These are phyloP conservation scores for Ceratobasidium papillatum DNA, from an alignment of 1,284 basidiomycete species.

Conservation along the genomic window DNA sequence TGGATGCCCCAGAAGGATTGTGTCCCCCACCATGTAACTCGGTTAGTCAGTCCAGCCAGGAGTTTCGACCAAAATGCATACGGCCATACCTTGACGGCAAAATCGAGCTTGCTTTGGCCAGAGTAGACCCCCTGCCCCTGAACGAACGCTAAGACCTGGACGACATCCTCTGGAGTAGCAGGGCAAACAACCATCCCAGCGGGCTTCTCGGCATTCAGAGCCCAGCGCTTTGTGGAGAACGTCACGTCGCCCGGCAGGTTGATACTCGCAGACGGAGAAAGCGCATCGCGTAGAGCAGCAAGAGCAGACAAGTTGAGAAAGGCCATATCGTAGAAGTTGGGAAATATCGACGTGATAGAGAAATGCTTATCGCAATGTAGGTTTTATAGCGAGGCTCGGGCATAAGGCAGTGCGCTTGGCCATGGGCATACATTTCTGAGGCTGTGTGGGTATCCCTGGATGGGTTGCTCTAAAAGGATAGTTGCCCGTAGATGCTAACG, in stretches of 20 bases:
- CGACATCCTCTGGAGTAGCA: neutral
- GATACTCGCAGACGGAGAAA: neutral
- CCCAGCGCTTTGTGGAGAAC: constrained; percentile 40
- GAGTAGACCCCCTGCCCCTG: neutral
- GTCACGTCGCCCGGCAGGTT: constrained; percentile 6
- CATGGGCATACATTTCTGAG: no score
- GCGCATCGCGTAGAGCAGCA: neutral
- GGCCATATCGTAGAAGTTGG: no score
- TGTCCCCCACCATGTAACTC: constrained; percentile 39
- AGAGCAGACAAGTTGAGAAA: neutral
- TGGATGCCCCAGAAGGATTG: constrained; percentile 38
- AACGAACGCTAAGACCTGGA: constrained; percentile 21
- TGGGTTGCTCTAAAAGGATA: no score
- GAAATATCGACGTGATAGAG: no score
- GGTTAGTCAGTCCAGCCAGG: neutral
- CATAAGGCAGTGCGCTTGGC: no score
- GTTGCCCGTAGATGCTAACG: no score
- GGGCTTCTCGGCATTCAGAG: constrained; percentile 15
- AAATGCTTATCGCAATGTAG: no score
- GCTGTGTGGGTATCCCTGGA: no score
- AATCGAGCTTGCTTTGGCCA: neutral
- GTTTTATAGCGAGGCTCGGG: no score
- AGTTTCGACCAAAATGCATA: no score
- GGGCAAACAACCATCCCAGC: constrained; percentile 16
- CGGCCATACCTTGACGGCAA: constrained; percentile 22